A percentile compares a stretch with the other conserved stretches of the same genome.
These are phyloP conservation scores for Millerozyma miso DNA, from an alignment of 805 yeast genomes.

Conservation along the genomic window DNA sequence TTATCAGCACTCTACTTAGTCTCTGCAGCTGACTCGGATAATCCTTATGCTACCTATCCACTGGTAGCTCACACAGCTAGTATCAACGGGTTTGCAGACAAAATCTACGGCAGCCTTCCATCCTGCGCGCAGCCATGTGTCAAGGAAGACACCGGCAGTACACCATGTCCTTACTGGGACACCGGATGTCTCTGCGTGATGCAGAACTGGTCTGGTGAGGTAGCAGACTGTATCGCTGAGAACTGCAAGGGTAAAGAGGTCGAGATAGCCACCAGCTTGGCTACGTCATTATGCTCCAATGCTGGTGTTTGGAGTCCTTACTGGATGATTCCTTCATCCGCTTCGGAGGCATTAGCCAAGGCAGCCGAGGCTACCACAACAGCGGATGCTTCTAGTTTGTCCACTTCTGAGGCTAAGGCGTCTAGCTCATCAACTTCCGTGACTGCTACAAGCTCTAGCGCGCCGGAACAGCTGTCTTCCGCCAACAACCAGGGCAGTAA, in stretches of 20 bases:
- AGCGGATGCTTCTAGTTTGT: constrained; percentile 4
- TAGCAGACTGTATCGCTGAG: constrained; percentile 35
- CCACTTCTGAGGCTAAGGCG: constrained; percentile 3
- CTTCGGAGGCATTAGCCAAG: constrained; percentile 22
- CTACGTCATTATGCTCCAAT: constrained; percentile 27
- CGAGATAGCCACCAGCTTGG: constrained; percentile 21
- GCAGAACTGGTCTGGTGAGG: constrained; percentile 27
- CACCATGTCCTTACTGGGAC: constrained; percentile 46
- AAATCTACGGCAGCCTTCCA: constrained; percentile 29
- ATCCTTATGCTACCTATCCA: constrained; percentile 30
- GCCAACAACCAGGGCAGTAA: constrained; percentile 7
- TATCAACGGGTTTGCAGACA: constrained; percentile 41
- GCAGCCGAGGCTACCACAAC: constrained; percentile 14
- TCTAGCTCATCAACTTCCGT: constrained; percentile 1
- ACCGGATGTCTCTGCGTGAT: constrained; percentile 44
- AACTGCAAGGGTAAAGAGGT: constrained; percentile 35
- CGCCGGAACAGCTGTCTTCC: background rate
- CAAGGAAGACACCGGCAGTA: constrained; percentile 24
- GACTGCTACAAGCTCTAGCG: constrained; percentile 3
- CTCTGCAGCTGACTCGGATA: constrained; percentile 14
- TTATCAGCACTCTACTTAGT: constrained; percentile 10
- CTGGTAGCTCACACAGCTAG: constrained; percentile 35
- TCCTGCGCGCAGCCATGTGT: constrained; percentile 36
- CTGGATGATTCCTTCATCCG: constrained; percentile 25
- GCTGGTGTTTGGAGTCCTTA: constrained; percentile 34